Evolutionary conservation across 2,329 filamentous ascomycete species (phyloP), one percentile per base, ranked within the genome.

Genomic region (Chaetomiaceae sp.): DNA sequence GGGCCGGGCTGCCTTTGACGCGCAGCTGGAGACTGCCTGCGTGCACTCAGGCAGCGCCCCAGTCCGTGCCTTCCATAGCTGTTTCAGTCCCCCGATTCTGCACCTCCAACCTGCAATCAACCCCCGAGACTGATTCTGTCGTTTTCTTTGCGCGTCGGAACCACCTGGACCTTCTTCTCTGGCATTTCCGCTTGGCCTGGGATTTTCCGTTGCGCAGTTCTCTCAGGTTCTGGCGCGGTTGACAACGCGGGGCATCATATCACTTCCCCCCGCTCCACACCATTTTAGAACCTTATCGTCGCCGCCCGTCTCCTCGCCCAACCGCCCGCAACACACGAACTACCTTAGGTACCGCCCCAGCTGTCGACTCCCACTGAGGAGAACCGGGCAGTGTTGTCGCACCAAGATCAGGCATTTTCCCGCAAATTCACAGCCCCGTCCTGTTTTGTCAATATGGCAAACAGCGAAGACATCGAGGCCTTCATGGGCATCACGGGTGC

Each of bases 401-500:
- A n/a, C n/a, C n/a, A n/a, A n/a, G n/a, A n/a, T n/a, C n/a, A n/a
- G n/a, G n/a, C n/a, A n/a, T n/a, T n/a, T n/a, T n/a, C n/a, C n/a
- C n/a, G n/a, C n/a, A n/a, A n/a, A n/a, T n/a, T n/a, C n/a, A n/a
- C n/a, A 35, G 40, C 44, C 23, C 9, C 33, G 33, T 2, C 27
- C 17, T 30, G n/a, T 27, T 34, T 12, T n/a, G 44, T 40, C 59
- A 67, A 60, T 56, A 88, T 88, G 83, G 86, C 50, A 33, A 44
- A 87, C 60, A 83, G 85, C 59, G 80, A 85, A 51, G 46, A 56
- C 16, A 80, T 96, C 60, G 79, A 81, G 57, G 82, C 83, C 63
- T 96, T 99, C 67, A 82, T 83, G 63, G 77, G 79, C 69, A 87
- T 99, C 66, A 97, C 93, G 34, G 85, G 83, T 60, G 81, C 86